Base-by-base conservation (phyloP, 1,284 basidiomycete genomes). In the Coniferiporia weirii region DNA sequence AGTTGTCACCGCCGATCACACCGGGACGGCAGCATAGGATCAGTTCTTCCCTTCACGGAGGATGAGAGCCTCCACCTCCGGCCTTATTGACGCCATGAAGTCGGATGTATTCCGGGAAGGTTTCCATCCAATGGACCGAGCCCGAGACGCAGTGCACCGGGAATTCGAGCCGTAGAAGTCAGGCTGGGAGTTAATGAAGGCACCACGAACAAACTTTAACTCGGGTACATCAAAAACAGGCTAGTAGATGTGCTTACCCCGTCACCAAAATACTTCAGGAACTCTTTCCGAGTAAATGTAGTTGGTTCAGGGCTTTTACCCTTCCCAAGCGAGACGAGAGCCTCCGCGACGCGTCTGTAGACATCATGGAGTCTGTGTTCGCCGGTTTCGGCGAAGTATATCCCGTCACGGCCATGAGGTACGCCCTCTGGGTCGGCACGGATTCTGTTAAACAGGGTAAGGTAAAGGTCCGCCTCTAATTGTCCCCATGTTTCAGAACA, bases 241-340 rank as follows among this genome's bases (percentile, higher is more conserved):
- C 15, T 43, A 32, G 12, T 20, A 52, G 38, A 40, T 40, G 38
- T 12, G 38, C 61, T 47, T 40, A 64, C 61, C 9, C 63, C 55
- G 13, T 49, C 59, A n/a, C 60, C 60, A 32, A 64, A 61, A 36
- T 64, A 65, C 38, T 64, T 62, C 6, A 63, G 35, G 15, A 54
- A 27, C 17, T 67, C 66, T 36, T 67, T 64, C 17, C 38, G 32
- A 20, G 64, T 60, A 47, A 64, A 64, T 3, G 57, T 36, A 19
- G 55, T 61, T 12, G 62, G 61, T 40, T 65, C 66, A 2, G 61
- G 45, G 15, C 51, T 64, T 34, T 62, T 56, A 4, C 27, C 46
- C 15, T 56, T 59, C 10, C 65, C 79, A 27, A 75, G 69, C 2
- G 67, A 69, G 9, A 82, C 66, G 77, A 81, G 79, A 3, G 70